Evolutionary conservation across 352 stramenopile genomes (phyloP).

Genomic region (Phytophthora nicotianae): DNA sequence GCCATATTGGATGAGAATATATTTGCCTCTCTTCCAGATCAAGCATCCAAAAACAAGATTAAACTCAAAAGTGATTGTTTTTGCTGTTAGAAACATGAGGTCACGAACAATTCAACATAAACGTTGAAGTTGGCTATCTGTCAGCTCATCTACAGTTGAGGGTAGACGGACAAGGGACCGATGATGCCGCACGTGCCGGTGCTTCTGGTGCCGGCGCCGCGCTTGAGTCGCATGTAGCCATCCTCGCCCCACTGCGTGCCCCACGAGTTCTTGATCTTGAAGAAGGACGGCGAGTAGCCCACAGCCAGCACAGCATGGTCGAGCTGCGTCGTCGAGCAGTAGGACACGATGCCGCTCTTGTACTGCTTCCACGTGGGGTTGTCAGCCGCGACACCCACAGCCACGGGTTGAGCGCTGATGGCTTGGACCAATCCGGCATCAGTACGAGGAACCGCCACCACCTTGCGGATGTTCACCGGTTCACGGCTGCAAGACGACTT

Average conservation of each 20-base stretch:
- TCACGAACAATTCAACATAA: constrained; percentile 20
- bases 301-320: constrained; percentile 98
- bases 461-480: constrained; percentile 40
- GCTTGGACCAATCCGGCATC: constrained; percentile 86
- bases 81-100: constrained; percentile 24
- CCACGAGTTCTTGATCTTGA: constrained; percentile 99
- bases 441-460: constrained; percentile 73
- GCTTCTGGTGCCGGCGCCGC: constrained; percentile 50
- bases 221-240: constrained; percentile 94
- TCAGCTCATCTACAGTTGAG: constrained; percentile 37
- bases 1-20: too few species aligned
- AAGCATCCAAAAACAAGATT: constrained; percentile 26
- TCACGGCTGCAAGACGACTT: constrained; percentile 39
- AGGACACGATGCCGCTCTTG: constrained; percentile 90
- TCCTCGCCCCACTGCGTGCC: constrained; percentile 91
- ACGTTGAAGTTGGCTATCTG: constrained; percentile 10
- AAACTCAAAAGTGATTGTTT: constrained; percentile 18
- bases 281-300: constrained; percentile 90
- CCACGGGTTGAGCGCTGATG: constrained; percentile 91
- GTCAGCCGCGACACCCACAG: constrained; percentile 94
- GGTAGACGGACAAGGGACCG: constrained; percentile 64
- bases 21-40: constrained; percentile 25
- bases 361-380: constrained; percentile 98
- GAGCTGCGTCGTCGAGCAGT: constrained; percentile 85
- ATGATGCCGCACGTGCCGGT: constrained; percentile 61